These are phyloP conservation scores for Lagenaria siceraria DNA, from an alignment of 306 rosid genomes.

Conservation along the genomic window DNA sequence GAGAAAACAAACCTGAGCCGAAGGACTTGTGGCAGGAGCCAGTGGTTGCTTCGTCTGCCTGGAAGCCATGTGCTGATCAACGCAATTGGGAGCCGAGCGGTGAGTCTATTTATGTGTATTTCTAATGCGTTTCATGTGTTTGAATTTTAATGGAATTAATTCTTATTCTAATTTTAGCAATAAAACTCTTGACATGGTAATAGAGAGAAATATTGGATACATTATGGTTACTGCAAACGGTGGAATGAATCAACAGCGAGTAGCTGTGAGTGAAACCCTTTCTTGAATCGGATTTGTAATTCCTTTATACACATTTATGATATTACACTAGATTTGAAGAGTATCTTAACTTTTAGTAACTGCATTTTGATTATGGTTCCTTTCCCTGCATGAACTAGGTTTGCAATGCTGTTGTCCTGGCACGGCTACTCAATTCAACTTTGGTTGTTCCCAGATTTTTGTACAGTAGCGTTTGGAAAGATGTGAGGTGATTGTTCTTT, in stretches of 20 bases:
- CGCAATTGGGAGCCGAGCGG: conserved; percentile 78
- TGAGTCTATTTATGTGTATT: neutral
- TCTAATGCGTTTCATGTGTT: conserved; percentile 3
- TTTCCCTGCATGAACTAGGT: conserved; percentile 44
- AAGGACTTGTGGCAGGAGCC: conserved; percentile 98
- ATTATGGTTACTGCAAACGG: conserved; percentile 91
- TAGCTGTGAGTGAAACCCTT: conserved; percentile 63
- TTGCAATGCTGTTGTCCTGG: conserved; percentile 81
- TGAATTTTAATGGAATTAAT: conserved; percentile 2
- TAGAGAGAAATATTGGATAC: conserved; percentile 77
- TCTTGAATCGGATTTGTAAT: neutral
- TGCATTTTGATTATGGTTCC: neutral
- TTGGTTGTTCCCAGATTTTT: conserved; percentile 78
- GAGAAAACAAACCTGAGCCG: conserved; percentile 70
- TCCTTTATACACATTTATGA: neutral
- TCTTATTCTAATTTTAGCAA: conserved; percentile 5
- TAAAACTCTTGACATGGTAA: conserved; percentile 12
- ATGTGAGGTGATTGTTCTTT: conserved; percentile 55
- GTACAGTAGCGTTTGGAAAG: conserved; percentile 92
- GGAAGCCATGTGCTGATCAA: conserved; percentile 85
- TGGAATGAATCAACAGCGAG: conserved; percentile 95
- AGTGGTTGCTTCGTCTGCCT: conserved; percentile 64
- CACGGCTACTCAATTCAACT: conserved; percentile 71
- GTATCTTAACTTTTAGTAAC: neutral
- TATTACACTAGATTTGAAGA: neutral